Evolutionary conservation across 2,329 filamentous ascomycete species (phyloP).

Genomic region (Epicoccum nigrum): DNA sequence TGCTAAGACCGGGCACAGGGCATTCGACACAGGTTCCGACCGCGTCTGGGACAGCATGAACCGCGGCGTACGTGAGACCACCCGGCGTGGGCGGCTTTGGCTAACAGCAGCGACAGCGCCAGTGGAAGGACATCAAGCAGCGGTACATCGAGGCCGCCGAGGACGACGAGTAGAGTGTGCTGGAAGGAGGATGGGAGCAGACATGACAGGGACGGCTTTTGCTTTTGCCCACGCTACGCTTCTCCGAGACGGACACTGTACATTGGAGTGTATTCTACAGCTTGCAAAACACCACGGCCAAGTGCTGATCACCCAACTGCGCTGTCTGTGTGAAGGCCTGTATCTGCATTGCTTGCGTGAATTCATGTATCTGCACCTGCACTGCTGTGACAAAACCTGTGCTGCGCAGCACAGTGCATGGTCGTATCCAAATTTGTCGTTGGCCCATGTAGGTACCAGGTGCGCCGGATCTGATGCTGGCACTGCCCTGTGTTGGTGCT

Average conservation of each 20-base stretch:
- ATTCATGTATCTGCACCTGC: too few relatives aligned
- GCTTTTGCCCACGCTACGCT: constrained; percentile 21
- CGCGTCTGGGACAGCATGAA: constrained; percentile 90
- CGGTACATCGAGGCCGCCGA: constrained; percentile 77
- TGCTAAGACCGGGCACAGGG: constrained; percentile 59
- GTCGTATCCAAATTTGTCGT: too few relatives aligned
- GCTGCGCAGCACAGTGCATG: too few relatives aligned
- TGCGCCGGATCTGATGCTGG: too few relatives aligned
- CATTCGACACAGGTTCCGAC: constrained; percentile 82
- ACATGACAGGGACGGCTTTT: constrained; percentile 27
- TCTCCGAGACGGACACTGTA: constrained; percentile 35
- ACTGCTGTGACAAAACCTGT: too few relatives aligned
- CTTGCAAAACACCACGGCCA: constrained; percentile 33
- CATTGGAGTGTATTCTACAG: constrained; percentile 46
- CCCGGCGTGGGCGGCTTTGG: not conserved
- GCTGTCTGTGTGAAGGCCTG: too few relatives aligned
- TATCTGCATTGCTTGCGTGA: too few relatives aligned
- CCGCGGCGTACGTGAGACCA: constrained; percentile 68
- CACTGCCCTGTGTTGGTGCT: too few relatives aligned
- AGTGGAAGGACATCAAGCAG: constrained; percentile 99
- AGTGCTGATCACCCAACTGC: constrained; percentile 11
- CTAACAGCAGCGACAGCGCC: constrained; percentile 67
- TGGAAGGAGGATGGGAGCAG: constrained; percentile 11
- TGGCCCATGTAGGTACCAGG: too few relatives aligned
- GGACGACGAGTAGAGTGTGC: constrained; percentile 58